Evolutionary conservation across 2,329 filamentous ascomycete genomes (phyloP), one percentile per base, ranked within the genome.

Genomic region (Apiospora aurea): DNA sequence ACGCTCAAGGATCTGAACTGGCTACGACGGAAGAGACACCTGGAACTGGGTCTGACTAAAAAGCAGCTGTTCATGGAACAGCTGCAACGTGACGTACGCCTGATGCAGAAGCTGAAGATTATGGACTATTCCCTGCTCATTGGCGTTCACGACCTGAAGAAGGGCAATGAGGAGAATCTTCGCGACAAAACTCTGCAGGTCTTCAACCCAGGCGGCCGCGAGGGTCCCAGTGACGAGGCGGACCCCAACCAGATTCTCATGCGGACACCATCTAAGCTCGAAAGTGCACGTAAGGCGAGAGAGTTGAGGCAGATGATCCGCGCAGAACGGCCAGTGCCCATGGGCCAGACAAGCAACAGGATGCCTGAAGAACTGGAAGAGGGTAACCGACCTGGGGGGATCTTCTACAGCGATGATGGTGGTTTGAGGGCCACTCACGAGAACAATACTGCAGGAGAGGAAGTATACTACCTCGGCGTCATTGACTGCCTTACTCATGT

Each of bases 61-160:
- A 97, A 96, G 83, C 87, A 91, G 67, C 85, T 95, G 26, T 99
- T 99, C 80, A 87, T 98, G 67, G 91, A 95, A 78, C 96, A 99
- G 83, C 90, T 99, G 79, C 90, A 95, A 76, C 90, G 89, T 73
- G 96, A 99, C 81, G 96, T 99, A 11, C 90, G 90, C 70, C 86
- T 99, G 44, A 85, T 99, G 73, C 95, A 98, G 82, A 91, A 89
- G 77, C 87, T 98, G 61, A 93, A 97, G 77, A 98, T 99, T 78
- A 99, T 99, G 96, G 96, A 99, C 82, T 99, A 99, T 83, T 98
- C 96, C 13, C 89, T 99, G 74, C 87, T 99, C 49, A 91, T 99
- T 71, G 96, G 96, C 69, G 96, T 98, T 69, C 96, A 99, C 80
- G 96, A 99, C 80, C 82, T 97, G 26, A 90, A 91, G 71, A 92